These are phyloP conservation scores for Colletotrichum spaethianum DNA, from an alignment of 2,329 filamentous ascomycete species.

Conservation along the genomic window DNA sequence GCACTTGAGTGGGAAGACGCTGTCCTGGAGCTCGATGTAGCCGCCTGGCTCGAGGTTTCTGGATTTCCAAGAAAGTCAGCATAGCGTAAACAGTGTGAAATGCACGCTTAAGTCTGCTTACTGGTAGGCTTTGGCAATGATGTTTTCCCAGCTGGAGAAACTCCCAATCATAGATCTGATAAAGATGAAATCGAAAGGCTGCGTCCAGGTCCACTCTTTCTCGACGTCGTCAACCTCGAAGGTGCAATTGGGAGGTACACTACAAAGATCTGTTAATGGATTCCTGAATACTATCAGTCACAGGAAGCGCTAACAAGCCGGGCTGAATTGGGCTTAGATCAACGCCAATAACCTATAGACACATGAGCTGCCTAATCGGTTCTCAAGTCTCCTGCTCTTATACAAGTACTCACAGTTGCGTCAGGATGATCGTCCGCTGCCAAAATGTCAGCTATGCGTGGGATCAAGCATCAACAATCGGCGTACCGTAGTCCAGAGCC, in stretches of 20 bases:
- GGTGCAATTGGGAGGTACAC: conserved; percentile 55
- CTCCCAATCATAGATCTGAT: conserved; percentile 51
- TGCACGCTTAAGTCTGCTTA: neutral
- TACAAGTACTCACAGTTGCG: conserved; percentile 42
- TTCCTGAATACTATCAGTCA: neutral
- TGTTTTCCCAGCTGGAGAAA: neutral
- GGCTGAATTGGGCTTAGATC: conserved; percentile 58
- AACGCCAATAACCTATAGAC: conserved; percentile 50
- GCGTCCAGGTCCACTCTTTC: conserved; percentile 45
- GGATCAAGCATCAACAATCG: neutral
- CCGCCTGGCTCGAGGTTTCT: neutral
- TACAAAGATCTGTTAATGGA: conserved; percentile 25
- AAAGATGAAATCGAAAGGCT: conserved; percentile 72
- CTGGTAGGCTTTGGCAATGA: neutral
- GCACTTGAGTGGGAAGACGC: neutral
- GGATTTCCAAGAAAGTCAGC: too few relatives aligned
- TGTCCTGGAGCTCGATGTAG: neutral
- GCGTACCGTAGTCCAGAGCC: conserved; percentile 57
- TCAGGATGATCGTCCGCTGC: conserved; percentile 45
- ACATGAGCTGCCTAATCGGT: neutral
- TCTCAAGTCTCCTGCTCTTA: neutral
- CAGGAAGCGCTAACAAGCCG: conserved; percentile 44
- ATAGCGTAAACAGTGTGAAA: too few relatives aligned
- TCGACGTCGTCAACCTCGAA: conserved; percentile 57
- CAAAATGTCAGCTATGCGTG: neutral